phyloP scores from a whole-genome alignment of 2,329 filamentous ascomycete species.

The Emergomyces pasteurianus region DNA sequence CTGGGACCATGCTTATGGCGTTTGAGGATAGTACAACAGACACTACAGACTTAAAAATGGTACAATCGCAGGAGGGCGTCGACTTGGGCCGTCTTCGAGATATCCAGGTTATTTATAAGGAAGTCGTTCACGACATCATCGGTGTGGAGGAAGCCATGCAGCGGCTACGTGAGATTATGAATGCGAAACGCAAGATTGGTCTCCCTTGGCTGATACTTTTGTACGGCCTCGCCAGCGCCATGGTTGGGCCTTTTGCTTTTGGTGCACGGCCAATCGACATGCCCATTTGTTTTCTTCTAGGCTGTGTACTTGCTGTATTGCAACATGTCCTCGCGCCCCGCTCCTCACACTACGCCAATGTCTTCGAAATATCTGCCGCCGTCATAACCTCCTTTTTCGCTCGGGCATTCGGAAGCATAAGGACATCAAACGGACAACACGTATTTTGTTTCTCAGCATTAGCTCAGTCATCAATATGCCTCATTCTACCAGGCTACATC shows the following conservation, averaged over 20 bases:
- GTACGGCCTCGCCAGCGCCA: conserved; percentile 64
- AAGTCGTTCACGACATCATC: conserved; percentile 36
- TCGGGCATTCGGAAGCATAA: conserved; percentile 57
- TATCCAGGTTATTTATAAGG: conserved; percentile 37
- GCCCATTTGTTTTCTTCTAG: conserved; percentile 63
- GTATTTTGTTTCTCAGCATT: conserved; percentile 62
- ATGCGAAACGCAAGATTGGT: conserved; percentile 44
- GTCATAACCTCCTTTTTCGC: conserved; percentile 57
- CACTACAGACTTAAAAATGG: conserved; percentile 36
- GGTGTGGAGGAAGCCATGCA: conserved; percentile 34
- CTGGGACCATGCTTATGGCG: conserved; percentile 87
- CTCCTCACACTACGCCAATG: conserved; percentile 55
- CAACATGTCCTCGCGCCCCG: conserved; percentile 63
- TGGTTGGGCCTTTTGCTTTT: conserved; percentile 71
- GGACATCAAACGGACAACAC: conserved; percentile 35
- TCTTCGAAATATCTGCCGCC: conserved; percentile 52
- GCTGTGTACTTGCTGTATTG: conserved; percentile 59
- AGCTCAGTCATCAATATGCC: conserved; percentile 59
- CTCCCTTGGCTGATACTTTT: conserved; percentile 47
- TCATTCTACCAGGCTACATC: conserved; percentile 60
- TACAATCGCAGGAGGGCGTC: conserved; percentile 31
- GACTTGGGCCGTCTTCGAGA: conserved; percentile 33
- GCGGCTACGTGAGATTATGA: conserved; percentile 42
- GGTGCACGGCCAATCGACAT: conserved; percentile 64
- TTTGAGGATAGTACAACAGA: conserved; percentile 49